Evolutionary conservation across 1,284 basidiomycete species (phyloP).

Genomic region (Singerocomus inundabilis): DNA sequence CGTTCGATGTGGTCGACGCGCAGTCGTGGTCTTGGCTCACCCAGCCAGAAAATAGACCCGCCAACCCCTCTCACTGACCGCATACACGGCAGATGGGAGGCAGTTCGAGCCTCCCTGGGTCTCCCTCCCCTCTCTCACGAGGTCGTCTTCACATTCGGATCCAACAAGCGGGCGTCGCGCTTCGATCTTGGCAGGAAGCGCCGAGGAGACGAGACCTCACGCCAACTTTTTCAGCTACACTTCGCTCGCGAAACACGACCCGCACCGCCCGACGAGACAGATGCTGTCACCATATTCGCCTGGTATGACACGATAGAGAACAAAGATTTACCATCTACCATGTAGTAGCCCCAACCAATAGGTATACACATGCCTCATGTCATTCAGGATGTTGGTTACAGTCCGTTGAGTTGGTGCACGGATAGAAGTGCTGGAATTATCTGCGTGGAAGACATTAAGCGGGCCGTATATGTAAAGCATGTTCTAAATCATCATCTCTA

Average conservation of each 20-base stretch:
- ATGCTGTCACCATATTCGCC: constrained; percentile 7
- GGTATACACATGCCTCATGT: constrained; percentile 3
- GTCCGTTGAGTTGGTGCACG: neutral
- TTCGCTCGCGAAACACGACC: constrained; percentile 15
- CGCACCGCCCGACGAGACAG: neutral
- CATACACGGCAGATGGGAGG: constrained; percentile 33
- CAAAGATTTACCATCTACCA: constrained; percentile 1
- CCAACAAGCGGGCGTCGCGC: constrained; percentile 16
- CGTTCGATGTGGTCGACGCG: neutral
- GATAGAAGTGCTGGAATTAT: constrained; percentile 15
- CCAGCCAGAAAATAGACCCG: neutral
- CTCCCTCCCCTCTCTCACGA: constrained; percentile 20
- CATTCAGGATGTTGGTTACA: neutral
- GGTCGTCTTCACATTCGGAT: neutral
- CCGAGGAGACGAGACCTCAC: constrained; percentile 5
- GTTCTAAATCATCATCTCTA: constrained; percentile 10
- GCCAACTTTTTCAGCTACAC: constrained; percentile 13
- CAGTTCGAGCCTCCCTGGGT: constrained; percentile 29
- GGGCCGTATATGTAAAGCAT: constrained; percentile 11
- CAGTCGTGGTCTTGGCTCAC: neutral
- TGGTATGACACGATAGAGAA: constrained; percentile 6
- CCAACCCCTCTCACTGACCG: neutral
- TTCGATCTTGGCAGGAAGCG: constrained; percentile 27
- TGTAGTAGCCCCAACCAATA: neutral
- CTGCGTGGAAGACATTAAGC: constrained; percentile 16